A percentile compares a stretch with the other conserved stretches of the same genome.
phyloP scores from a whole-genome alignment of 1,284 basidiomycete species.

The Sanghuangporus weigelae region DNA sequence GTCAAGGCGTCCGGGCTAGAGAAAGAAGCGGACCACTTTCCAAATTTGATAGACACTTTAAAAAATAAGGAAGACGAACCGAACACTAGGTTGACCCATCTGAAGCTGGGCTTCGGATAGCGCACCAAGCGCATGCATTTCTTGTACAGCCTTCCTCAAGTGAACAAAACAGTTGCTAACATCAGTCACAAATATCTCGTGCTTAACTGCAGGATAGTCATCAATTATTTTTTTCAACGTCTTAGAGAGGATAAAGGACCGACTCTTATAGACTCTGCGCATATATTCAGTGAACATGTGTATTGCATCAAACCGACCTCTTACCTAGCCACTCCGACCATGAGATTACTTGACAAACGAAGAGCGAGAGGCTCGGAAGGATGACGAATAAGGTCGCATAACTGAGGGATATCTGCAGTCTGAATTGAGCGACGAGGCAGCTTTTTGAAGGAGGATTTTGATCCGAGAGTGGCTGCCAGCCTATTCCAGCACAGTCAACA shows the following conservation, averaged over 20 bases:
- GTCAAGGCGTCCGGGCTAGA: conserved; percentile 56
- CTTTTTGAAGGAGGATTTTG: conserved; percentile 78
- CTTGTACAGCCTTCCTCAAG: conserved; percentile 69
- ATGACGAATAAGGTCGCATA: conserved; percentile 75
- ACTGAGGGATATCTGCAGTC: conserved; percentile 70
- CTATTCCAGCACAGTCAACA: conserved; percentile 34
- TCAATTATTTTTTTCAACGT: background rate
- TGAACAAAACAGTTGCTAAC: conserved; percentile 70
- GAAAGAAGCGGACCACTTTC: background rate
- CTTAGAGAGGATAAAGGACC: background rate
- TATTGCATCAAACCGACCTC: conserved; percentile 23
- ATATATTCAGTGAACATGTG: conserved; percentile 18
- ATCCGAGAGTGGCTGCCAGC: conserved; percentile 85
- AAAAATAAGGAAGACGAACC: conserved; percentile 36
- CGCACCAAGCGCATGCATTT: conserved; percentile 42
- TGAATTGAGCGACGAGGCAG: conserved; percentile 75
- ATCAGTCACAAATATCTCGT: conserved; percentile 76
- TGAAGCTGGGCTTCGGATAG: conserved; percentile 46
- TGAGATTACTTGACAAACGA: conserved; percentile 77
- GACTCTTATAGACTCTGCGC: conserved; percentile 68
- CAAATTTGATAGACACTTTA: background rate
- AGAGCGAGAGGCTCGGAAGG: conserved; percentile 83
- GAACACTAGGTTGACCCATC: conserved; percentile 61
- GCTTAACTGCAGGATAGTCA: conserved; percentile 51
- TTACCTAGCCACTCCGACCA: conserved; percentile 83